Evolutionary conservation across 2,329 filamentous ascomycete species (phyloP).

Genomic region (Fusarium protoensiforme): DNA sequence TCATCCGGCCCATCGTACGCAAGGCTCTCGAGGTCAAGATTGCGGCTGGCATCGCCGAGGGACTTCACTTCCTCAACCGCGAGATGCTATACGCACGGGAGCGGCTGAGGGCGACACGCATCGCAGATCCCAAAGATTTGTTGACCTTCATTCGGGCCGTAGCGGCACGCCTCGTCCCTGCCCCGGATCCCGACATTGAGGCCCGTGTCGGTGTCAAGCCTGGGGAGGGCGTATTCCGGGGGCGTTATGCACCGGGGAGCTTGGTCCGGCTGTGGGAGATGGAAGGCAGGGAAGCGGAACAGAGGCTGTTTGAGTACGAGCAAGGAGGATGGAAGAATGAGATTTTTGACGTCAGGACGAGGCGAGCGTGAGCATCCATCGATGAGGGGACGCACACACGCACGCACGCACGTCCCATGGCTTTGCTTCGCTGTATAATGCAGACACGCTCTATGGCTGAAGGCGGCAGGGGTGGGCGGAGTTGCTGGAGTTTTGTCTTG

Average conservation of each 20-base stretch:
- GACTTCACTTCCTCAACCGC: constrained; percentile 79
- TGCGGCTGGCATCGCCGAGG: constrained; percentile 75
- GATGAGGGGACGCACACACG: neutral
- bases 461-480: constrained; percentile 14
- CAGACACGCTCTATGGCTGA: constrained; percentile 20
- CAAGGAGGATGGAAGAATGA: constrained; percentile 83
- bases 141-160: constrained; percentile 86
- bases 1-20: constrained; percentile 83
- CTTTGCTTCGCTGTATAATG: constrained; percentile 1
- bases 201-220: constrained; percentile 75
- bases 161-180: constrained; percentile 77
- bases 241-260: constrained; percentile 89
- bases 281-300: constrained; percentile 75
- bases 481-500: constrained; percentile 22
- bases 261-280: constrained; percentile 91
- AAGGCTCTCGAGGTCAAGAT: constrained; percentile 84
- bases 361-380: constrained; percentile 31
- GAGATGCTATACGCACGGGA: constrained; percentile 90
- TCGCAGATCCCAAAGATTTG: constrained; percentile 81
- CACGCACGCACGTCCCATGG: neutral
- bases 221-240: constrained; percentile 75
- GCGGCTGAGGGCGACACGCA: constrained; percentile 84
- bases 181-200: constrained; percentile 81
- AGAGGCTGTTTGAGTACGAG: constrained; percentile 80
- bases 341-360: constrained; percentile 73